phyloP scores from a whole-genome alignment of 805 yeast species.

The Schizosaccharomyces cryophilus region DNA sequence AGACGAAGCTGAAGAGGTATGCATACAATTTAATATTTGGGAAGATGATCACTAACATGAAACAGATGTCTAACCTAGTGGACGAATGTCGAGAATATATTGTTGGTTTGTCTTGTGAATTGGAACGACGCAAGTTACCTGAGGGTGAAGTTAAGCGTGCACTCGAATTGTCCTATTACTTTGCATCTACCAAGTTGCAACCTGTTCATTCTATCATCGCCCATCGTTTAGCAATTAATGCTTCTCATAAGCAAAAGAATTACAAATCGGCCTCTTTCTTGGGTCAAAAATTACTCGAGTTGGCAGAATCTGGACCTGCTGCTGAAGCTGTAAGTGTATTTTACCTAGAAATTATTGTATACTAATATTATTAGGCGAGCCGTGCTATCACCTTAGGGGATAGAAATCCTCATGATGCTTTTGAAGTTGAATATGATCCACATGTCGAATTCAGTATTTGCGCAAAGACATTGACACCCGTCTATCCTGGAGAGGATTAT shows the following conservation, averaged over 20 bases:
- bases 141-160: slow-evolving; percentile 38
- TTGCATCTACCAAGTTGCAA: slow-evolving; percentile 62
- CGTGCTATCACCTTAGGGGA: slow-evolving; percentile 66
- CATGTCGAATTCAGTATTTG: slow-evolving; percentile 79
- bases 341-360: background rate
- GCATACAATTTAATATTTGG: slow-evolving; percentile 5
- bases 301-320: slow-evolving; percentile 42
- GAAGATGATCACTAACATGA: background rate
- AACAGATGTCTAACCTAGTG: slow-evolving; percentile 25
- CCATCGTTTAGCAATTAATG: slow-evolving; percentile 83
- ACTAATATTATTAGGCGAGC: slow-evolving; percentile 31
- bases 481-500: slow-evolving; percentile 46
- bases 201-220: slow-evolving; percentile 71
- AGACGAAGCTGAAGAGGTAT: slow-evolving; percentile 55
- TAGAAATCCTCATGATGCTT: slow-evolving; percentile 55
- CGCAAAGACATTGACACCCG: slow-evolving; percentile 67
- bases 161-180: slow-evolving; percentile 85
- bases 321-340: slow-evolving; percentile 25
- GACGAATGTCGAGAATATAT: slow-evolving; percentile 69
- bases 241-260: slow-evolving; percentile 70
- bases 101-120: slow-evolving; percentile 73
- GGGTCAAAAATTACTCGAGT: slow-evolving; percentile 57
- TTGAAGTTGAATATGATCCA: slow-evolving; percentile 80
- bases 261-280: slow-evolving; percentile 71
- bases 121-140: slow-evolving; percentile 52